phyloP scores from a whole-genome alignment of 108 stramenopile species.

The Chaetoceros tenuissimus region DNA sequence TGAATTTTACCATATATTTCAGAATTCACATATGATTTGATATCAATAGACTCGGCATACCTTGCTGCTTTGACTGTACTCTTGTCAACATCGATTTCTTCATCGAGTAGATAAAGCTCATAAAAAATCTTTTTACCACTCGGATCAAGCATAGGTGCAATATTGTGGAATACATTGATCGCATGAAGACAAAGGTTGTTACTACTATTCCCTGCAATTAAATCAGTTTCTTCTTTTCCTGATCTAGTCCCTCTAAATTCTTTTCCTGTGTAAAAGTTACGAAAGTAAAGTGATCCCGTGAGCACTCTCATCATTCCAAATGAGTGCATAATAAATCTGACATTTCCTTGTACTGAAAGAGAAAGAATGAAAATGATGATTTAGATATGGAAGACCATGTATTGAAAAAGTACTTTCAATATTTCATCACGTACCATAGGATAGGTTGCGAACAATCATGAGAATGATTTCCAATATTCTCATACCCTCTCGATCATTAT shows the following conservation, averaged over 20 bases:
- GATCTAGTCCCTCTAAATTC: neutral
- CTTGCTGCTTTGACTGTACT: slow-evolving; percentile 25
- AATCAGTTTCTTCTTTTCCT: neutral
- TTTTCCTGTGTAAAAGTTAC: slow-evolving; percentile 11
- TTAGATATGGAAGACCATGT: slow-evolving; percentile 21
- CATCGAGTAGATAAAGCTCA: slow-evolving; percentile 59
- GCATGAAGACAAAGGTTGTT: slow-evolving; percentile 48
- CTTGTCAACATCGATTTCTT: slow-evolving; percentile 24
- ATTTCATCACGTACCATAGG: slow-evolving; percentile 33
- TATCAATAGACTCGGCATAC: neutral
- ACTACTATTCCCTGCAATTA: slow-evolving; percentile 18
- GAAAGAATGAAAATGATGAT: slow-evolving; percentile 22
- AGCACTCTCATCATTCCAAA: slow-evolving; percentile 38
- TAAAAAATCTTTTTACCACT: slow-evolving; percentile 60
- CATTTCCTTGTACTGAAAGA: slow-evolving; percentile 42
- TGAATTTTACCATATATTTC: neutral
- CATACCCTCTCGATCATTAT: slow-evolving; percentile 23
- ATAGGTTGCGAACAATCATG: slow-evolving; percentile 55
- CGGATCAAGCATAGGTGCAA: slow-evolving; percentile 61
- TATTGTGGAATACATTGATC: slow-evolving; percentile 48
- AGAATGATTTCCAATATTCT: slow-evolving; percentile 35
- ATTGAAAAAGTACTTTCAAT: slow-evolving; percentile 14
- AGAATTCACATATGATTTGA: neutral
- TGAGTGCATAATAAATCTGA: slow-evolving; percentile 57
- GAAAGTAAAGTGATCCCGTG: slow-evolving; percentile 64